These are phyloP conservation scores for Russula sp. DNA, from an alignment of 768 basidiomycete genomes.

Conservation along the genomic window DNA sequence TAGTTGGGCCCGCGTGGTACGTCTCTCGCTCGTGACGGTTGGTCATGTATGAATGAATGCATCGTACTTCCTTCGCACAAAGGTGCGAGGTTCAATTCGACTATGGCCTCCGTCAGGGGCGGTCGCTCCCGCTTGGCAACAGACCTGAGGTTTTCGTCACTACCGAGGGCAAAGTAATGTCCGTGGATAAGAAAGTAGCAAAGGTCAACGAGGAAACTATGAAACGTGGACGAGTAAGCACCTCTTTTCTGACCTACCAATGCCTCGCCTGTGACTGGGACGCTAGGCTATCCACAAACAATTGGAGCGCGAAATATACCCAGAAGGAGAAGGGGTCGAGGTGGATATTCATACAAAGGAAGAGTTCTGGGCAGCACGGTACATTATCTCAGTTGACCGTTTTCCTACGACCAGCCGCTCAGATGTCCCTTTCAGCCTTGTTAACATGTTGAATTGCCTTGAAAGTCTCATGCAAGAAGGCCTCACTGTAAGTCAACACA, in stretches of 20 bases:
- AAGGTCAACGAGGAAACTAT: constrained; percentile 46
- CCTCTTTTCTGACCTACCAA: not conserved
- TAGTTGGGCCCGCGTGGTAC: constrained; percentile 22
- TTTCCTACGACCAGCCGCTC: not conserved
- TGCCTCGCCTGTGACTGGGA: not conserved
- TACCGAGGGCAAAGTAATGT: constrained; percentile 51
- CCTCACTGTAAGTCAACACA: constrained; percentile 41
- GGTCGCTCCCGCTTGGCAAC: constrained; percentile 39
- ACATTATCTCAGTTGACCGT: constrained; percentile 17
- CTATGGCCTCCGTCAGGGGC: constrained; percentile 58
- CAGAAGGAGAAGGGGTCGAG: constrained; percentile 46
- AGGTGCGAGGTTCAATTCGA: constrained; percentile 82
- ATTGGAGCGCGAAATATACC: constrained; percentile 64
- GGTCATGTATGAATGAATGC: not conserved
- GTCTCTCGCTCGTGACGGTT: not conserved
- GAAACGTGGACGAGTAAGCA: constrained; percentile 47
- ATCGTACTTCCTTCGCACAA: not conserved
- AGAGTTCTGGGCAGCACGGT: constrained; percentile 77
- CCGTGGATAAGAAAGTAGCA: constrained; percentile 44
- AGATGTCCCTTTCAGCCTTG: constrained; percentile 39
- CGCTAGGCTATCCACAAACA: constrained; percentile 63
- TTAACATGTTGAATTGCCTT: constrained; percentile 68
- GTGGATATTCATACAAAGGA: constrained; percentile 50
- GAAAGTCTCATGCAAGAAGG: constrained; percentile 41
- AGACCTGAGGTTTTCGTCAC: constrained; percentile 54